phyloP scores from a whole-genome alignment of 306 rosid genomes.

The Alnus rubra region DNA sequence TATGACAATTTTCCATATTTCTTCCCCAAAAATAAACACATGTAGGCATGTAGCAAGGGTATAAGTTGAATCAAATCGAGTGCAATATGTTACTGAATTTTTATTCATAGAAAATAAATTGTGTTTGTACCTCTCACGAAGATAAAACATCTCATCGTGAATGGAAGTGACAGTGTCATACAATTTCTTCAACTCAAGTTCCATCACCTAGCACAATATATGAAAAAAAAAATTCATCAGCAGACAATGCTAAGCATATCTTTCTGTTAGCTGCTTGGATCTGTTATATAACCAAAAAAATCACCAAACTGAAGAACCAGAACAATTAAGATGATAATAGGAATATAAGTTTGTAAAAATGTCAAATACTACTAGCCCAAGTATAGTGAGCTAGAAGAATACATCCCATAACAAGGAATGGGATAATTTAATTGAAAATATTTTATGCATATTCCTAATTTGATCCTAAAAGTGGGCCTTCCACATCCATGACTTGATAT shows the following conservation, averaged over 20 bases:
- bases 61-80: constrained; percentile 18
- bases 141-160: constrained; percentile 96
- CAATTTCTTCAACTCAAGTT: constrained; percentile 77
- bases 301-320: neutral
- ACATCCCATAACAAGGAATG: neutral
- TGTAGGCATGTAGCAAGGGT: neutral
- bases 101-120: constrained; percentile 4
- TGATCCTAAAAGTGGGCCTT: too few species aligned
- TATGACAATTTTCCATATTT: too few species aligned
- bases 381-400: neutral
- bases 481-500: too few species aligned
- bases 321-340: neutral
- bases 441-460: neutral
- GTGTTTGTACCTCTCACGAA: constrained; percentile 77
- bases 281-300: neutral
- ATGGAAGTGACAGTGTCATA: constrained; percentile 63
- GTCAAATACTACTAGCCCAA: neutral
- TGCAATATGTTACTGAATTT: neutral
- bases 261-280: neutral
- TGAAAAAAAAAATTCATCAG: constrained; percentile 13
- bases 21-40: neutral
- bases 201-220: constrained; percentile 65
- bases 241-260: constrained; percentile 10
- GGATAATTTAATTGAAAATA: neutral
- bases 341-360: too few species aligned